A percentile compares a stretch with the other conserved stretches of the same genome.
These are phyloP conservation scores for Epicoccum nigrum DNA, from an alignment of 2,329 filamentous ascomycete genomes.

Conservation along the genomic window DNA sequence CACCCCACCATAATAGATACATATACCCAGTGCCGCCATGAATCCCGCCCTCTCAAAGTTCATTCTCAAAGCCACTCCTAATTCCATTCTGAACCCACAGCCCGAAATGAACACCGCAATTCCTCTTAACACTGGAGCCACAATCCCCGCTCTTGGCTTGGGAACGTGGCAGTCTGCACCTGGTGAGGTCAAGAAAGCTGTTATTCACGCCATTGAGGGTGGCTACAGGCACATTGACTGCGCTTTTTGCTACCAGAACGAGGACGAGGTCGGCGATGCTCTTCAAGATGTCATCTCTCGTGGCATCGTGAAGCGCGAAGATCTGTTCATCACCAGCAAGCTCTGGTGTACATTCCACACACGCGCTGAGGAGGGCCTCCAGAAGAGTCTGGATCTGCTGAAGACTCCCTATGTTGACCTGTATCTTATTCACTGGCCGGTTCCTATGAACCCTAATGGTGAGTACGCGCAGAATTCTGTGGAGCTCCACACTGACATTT, in stretches of 20 bases:
- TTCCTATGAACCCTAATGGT: slow-evolving; percentile 81
- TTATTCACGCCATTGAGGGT: slow-evolving; percentile 55
- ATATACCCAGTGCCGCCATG: slow-evolving; percentile 41
- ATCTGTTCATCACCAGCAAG: slow-evolving; percentile 85
- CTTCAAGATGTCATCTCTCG: slow-evolving; percentile 73
- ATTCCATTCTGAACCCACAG: slow-evolving; percentile 44
- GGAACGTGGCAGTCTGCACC: slow-evolving; percentile 51
- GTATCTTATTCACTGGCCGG: slow-evolving; percentile 82
- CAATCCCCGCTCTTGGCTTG: slow-evolving; percentile 48
- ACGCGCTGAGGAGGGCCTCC: slow-evolving; percentile 70
- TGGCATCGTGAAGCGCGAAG: slow-evolving; percentile 73
- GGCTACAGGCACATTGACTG: slow-evolving; percentile 68
- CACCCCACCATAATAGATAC: slow-evolving; percentile 24
- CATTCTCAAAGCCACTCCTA: slow-evolving; percentile 47
- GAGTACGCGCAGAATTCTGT: slow-evolving; percentile 49
- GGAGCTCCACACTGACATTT: neutral
- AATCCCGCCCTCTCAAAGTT: slow-evolving; percentile 49
- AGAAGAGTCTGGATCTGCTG: slow-evolving; percentile 74
- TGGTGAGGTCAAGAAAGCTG: slow-evolving; percentile 56
- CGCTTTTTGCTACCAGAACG: slow-evolving; percentile 80
- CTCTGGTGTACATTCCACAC: slow-evolving; percentile 82
- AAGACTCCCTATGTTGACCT: slow-evolving; percentile 83
- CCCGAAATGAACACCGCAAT: slow-evolving; percentile 50
- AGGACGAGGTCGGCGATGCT: slow-evolving; percentile 80
- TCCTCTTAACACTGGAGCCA: slow-evolving; percentile 49